Evolutionary conservation across 257 asterid species (phyloP), one percentile per base, ranked within the genome.

Genomic region (Datura wrightii): DNA sequence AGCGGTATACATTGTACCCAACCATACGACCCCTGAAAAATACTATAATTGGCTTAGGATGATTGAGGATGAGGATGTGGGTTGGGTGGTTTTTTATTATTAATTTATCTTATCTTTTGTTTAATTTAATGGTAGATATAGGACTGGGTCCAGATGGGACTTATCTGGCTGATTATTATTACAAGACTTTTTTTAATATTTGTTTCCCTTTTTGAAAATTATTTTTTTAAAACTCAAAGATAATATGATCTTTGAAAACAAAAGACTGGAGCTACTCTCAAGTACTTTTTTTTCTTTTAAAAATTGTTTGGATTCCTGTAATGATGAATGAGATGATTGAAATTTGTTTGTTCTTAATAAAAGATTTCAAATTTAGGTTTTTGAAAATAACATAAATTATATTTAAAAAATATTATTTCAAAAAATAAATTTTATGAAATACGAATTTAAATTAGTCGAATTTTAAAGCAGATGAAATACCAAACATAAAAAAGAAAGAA

Each of bases 91-190:
- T 82, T 87, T 65, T 65, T 74, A 50, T 76, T 15, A 62, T 76
- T 76, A 74, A 6, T 76, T 76, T 76, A 76, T 50, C 19, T 76
- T 76, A 50, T 76, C 46, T 63, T 59, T 71, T 80, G 78, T 82
- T 86, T 86, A 16, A 79, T 48, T 82, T 63, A 67, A 88, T 84
- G 70, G 66, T 48, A 67, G 82, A 67, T 83, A 39, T 55, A 84
- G 44, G 79, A 79, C 89, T 79, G 92, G 93, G 92, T 79, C 92
- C 91, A 86, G 62, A 87, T 89, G 93, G 89, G 85, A 82, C 87
- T 84, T 76, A 44, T 79, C 91, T 86, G 90, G 79, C 88, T 80
- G 67, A 87, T 88, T 86, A 76, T 70, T 82, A 56, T 39, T 58
- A 19, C 72, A 81, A 50, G 69, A 79, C 62, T 82, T 81, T 72